Conservation (phyloP, 495 filamentous ascomycete species). For the Penicillium fimorum region DNA sequence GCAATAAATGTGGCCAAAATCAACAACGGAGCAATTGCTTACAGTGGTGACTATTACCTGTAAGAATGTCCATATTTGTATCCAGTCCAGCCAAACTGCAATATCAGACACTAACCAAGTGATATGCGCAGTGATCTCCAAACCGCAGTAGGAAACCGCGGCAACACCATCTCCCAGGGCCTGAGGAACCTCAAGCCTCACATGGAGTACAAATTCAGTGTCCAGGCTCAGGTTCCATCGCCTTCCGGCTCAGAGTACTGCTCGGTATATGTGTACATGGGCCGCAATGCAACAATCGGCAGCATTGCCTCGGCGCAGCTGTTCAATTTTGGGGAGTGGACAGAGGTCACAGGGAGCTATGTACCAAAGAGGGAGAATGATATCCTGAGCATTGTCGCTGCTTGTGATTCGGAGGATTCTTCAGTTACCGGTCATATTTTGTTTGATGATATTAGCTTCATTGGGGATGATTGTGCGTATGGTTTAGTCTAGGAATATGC, state of each 20-base stretch:
- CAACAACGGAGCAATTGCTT: constrained; percentile 20
- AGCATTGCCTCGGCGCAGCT: constrained; percentile 13
- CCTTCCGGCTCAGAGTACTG: constrained; percentile 20
- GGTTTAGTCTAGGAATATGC: not conserved
- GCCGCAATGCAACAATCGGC: constrained; percentile 22
- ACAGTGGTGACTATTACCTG: constrained; percentile 27
- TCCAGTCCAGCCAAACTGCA: not conserved
- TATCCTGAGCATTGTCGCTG: constrained; percentile 19
- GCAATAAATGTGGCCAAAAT: constrained; percentile 23
- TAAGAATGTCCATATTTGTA: constrained; percentile 5
- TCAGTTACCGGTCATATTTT: constrained; percentile 19
- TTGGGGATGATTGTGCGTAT: not conserved
- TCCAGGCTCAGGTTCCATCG: constrained; percentile 13
- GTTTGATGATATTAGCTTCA: constrained; percentile 26
- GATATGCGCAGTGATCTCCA: constrained; percentile 14
- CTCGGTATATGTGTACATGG: constrained; percentile 19
- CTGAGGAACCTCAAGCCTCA: constrained; percentile 14
- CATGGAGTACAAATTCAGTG: constrained; percentile 21
- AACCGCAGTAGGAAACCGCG: constrained; percentile 25
- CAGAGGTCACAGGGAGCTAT: constrained; percentile 20
- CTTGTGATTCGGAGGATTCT: constrained; percentile 25
- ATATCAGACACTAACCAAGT: not conserved
- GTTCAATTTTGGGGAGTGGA: constrained; percentile 21
- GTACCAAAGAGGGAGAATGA: constrained; percentile 13
- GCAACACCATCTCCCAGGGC: constrained; percentile 24